A percentile compares a stretch with the other conserved stretches of the same genome.
phyloP scores from a whole-genome alignment of 225 moss, liverwort and hornwort species.

The Anthoceros angustus region DNA sequence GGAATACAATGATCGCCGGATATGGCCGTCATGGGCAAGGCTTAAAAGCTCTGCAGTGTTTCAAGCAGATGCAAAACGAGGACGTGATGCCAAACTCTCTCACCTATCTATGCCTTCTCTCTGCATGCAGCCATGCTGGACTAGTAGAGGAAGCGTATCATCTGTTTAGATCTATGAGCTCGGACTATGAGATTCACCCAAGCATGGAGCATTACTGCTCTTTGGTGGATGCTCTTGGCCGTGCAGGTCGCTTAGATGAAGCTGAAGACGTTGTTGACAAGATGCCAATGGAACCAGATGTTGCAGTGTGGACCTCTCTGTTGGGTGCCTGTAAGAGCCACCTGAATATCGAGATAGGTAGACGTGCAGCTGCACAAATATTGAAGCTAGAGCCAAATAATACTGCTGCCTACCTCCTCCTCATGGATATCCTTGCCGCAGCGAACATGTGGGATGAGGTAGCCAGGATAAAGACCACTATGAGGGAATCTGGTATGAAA shows the following conservation, averaged over 20 bases:
- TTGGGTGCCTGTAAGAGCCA: background rate
- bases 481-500: background rate
- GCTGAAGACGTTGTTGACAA: background rate
- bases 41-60: background rate
- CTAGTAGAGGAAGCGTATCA: background rate
- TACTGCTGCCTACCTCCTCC: background rate
- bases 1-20: background rate
- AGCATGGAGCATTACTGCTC: background rate
- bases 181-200: background rate
- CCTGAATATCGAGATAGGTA: background rate
- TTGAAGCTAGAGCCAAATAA: background rate
- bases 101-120: constrained; percentile 2
- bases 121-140: constrained; percentile 3
- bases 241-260: constrained; percentile 1
- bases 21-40: background rate
- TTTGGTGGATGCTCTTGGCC: background rate
- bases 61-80: background rate
- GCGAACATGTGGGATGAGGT: background rate
- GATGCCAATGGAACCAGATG: background rate
- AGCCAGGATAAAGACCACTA: background rate
- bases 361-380: background rate
- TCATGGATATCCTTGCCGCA: background rate
- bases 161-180: background rate
- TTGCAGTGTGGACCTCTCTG: background rate
- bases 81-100: background rate